Evolutionary conservation across 495 filamentous ascomycete species (phyloP).

Genomic region (Bombardia bombarda): DNA sequence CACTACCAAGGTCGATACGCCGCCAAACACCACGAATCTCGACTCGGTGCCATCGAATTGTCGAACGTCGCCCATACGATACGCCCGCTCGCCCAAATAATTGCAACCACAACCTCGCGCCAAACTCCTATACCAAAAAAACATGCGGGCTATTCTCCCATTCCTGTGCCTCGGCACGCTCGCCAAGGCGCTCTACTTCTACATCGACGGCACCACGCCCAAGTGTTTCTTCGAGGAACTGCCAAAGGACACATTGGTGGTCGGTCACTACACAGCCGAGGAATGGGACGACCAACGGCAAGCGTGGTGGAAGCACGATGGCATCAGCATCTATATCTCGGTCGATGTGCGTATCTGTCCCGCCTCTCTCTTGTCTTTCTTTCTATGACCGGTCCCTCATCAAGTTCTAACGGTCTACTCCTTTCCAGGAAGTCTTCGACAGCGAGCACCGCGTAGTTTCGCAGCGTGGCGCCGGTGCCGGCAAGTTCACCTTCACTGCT

Average conservation of each 20-base stretch:
- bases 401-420: conserved; percentile 1
- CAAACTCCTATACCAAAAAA: conserved; percentile 6
- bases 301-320: conserved; percentile 59
- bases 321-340: conserved; percentile 76
- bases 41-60: too few species aligned
- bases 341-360: conserved; percentile 54
- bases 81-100: too few species aligned
- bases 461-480: conserved; percentile 65
- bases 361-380: not conserved
- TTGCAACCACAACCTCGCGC: not conserved
- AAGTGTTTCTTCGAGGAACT: conserved; percentile 98
- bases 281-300: conserved; percentile 62
- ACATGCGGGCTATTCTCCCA: conserved; percentile 44
- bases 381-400: not conserved
- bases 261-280: conserved; percentile 81
- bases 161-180: conserved; percentile 41
- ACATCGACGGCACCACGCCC: conserved; percentile 71
- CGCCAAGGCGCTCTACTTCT: conserved; percentile 87
- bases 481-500: conserved; percentile 93
- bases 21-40: too few species aligned
- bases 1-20: too few species aligned
- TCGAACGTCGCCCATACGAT: too few species aligned
- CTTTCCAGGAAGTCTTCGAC: conserved; percentile 76
- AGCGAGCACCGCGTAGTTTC: conserved; percentile 93
- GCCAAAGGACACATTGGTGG: conserved; percentile 90